Conservation (phyloP, 345 rosid species). For the Sisymbrium irio region DNA sequence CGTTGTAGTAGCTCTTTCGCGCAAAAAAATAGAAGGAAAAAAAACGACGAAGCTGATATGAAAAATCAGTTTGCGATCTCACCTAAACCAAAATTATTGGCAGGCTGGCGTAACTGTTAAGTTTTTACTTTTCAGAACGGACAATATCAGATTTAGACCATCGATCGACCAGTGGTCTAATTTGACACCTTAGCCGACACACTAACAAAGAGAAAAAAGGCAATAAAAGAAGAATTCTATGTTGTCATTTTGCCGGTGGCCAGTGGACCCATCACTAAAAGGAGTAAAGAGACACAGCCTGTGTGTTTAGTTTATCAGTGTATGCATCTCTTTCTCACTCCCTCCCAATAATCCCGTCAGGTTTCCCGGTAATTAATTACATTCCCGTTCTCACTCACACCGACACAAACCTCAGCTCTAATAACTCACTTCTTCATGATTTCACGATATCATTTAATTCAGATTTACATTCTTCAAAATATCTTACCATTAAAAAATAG, state of each 20-base stretch:
- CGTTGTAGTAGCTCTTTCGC: no score
- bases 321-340: background rate
- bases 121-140: background rate
- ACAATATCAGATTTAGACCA: slow-evolving; percentile 7
- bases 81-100: background rate
- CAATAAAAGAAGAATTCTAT: background rate
- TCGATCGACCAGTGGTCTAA: background rate
- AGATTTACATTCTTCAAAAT: background rate
- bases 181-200: slow-evolving; percentile 26
- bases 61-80: background rate
- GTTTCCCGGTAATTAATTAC: slow-evolving; percentile 24
- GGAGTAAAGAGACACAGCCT: slow-evolving; percentile 31
- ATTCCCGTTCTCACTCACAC: slow-evolving; percentile 25
- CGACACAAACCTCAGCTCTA: slow-evolving; percentile 16
- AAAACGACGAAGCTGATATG: background rate
- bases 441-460: background rate
- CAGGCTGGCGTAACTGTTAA: background rate
- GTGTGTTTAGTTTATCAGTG: no score
- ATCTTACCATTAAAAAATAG: background rate
- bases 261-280: slow-evolving; percentile 24
- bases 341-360: background rate
- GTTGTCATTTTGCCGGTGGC: slow-evolving; percentile 30
- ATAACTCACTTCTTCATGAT: background rate
- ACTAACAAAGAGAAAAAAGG: background rate
- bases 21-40: no score